Evolutionary conservation across 73 alveolate genomes (phyloP).

Genomic region (Paramecium caudatum): DNA sequence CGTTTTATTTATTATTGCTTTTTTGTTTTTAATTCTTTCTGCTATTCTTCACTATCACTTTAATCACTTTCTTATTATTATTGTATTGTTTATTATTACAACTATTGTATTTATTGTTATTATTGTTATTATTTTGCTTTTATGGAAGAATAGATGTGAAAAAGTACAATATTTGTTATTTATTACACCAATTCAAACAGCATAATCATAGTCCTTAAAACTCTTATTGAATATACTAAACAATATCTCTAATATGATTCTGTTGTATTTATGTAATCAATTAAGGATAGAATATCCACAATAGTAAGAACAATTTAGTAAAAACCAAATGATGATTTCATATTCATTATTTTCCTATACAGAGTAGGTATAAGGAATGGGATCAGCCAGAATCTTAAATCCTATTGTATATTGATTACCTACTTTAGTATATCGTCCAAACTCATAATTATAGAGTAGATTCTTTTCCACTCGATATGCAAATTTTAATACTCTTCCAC

Average conservation of each 20-base stretch:
- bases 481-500: conserved; percentile 28
- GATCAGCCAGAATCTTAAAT: conserved; percentile 42
- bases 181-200: not conserved
- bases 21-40: not conserved
- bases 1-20: conserved; percentile 34
- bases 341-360: not conserved
- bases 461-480: conserved; percentile 48
- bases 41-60: not conserved
- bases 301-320: not conserved
- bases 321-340: not conserved
- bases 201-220: conserved; percentile 13
- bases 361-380: conserved; percentile 4
- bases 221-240: not conserved
- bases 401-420: conserved; percentile 51
- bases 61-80: not conserved
- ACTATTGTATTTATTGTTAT: not conserved
- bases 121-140: not conserved
- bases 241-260: conserved; percentile 49
- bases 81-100: not conserved
- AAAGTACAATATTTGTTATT: not conserved
- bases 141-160: not conserved
- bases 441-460: conserved; percentile 60
- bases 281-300: conserved; percentile 3
- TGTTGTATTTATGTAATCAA: conserved; percentile 45
- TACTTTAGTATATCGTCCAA: conserved; percentile 63